Base-by-base conservation (phyloP, 306 rosid species). In the Casuarina cunninghamiana region DNA sequence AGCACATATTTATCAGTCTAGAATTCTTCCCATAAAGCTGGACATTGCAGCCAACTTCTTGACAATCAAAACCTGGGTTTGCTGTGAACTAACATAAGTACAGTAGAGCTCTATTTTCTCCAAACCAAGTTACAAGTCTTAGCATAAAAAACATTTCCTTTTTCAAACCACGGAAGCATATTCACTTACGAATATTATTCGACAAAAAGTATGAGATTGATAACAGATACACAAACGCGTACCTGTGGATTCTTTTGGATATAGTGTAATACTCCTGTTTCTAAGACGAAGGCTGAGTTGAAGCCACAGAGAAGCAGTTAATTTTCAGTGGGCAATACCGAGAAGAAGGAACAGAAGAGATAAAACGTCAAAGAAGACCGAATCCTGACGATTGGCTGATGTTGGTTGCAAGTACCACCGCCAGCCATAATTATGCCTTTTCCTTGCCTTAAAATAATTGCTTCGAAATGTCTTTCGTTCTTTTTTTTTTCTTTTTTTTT, bases 381-480 rank as follows among this genome's bases (percentile, higher is more conserved):
- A 82, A 82, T 79, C 11, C 12, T 81, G 41, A 86, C 79, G 92
- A 79, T 72, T 82, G 88, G 87, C 68, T 86, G 51, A 71, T 77
- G 71, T 85, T 86, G 94, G 85, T 86, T 88, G 97, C 84, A 86
- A 78, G 74, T 55, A 91, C 81, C 91, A 83, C 82, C 76, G 74
- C 66, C 83, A 73, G 70, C 77, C 84, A 57, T 84, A 82, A 49
- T 78, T 75, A 71, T 81, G 76, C 72, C 48, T 71, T 4, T 72
- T 77, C 17, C 26, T 43, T 19, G 66, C 45, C 75, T 58, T 65
- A 16, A 39, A 15, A 38, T 6, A 35, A 50, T 76, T 80, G 76
- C 69, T 44, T 74, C 50, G 42, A 69, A 79, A 44, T 84, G 42
- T 71, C n/a, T 66, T 62, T 54, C 10, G 26, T 21, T 21, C 26